Evolutionary conservation across 331 rosid genomes (phyloP).

Genomic region (Quercus phellos): DNA sequence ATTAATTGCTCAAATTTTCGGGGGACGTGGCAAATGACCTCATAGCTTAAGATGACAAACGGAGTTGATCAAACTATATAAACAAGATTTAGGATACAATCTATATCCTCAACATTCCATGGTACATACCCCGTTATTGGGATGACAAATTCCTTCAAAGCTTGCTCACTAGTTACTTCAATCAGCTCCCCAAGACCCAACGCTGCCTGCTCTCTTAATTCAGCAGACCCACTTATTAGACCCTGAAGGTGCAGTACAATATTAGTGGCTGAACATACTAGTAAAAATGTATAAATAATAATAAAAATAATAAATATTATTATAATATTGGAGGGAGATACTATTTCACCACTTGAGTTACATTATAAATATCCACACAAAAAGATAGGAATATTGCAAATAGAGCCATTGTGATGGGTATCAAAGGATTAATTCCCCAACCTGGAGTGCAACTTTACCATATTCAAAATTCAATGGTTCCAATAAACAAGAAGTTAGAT

Average conservation of each 20-base stretch:
- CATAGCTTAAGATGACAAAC: neutral
- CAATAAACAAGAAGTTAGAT: neutral
- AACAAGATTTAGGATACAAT: slow-evolving; percentile 5
- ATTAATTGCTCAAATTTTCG: neutral
- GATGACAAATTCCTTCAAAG: slow-evolving; percentile 84
- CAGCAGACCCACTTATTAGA: slow-evolving; percentile 89
- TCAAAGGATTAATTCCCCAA: no score
- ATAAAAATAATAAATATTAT: no score
- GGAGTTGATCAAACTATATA: neutral
- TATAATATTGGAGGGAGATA: no score
- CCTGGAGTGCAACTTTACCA: no score
- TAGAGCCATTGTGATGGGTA: no score
- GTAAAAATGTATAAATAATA: neutral
- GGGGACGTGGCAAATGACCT: neutral
- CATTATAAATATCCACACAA: no score
- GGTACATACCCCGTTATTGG: slow-evolving; percentile 83
- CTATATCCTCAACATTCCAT: neutral
- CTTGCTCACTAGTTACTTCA: slow-evolving; percentile 88
- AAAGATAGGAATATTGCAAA: no score
- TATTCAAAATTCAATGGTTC: no score
- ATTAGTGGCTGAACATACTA: slow-evolving; percentile 14
- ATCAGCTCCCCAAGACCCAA: slow-evolving; percentile 94
- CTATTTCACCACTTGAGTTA: no score
- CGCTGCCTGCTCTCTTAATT: slow-evolving; percentile 95
- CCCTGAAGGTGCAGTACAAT: slow-evolving; percentile 48